Conservation (phyloP, 371 early-diverging fungal species). For the Apophysomyces elegans region DNA sequence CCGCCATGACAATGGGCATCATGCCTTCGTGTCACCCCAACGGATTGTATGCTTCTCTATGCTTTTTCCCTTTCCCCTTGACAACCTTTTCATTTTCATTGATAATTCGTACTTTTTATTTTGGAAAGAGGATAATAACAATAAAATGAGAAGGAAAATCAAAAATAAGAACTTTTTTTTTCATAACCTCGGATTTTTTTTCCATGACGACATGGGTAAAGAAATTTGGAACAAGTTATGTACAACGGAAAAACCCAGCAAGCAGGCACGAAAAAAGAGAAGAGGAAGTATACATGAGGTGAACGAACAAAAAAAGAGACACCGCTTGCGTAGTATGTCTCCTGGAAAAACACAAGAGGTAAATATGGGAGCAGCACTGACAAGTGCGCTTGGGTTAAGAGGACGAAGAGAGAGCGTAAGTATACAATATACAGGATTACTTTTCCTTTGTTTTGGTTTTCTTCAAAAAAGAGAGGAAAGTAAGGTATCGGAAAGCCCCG, state of each 20-base stretch:
- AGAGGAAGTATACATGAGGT: constrained; percentile 7
- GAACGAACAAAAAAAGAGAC: not conserved
- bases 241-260: constrained; percentile 1
- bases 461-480: not conserved
- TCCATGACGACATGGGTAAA: not conserved
- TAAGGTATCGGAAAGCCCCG: not conserved
- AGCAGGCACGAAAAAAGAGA: not conserved
- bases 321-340: too few relatives aligned
- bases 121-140: not conserved
- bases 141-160: not conserved
- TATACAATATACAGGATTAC: not conserved
- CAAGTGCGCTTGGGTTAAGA: too few relatives aligned
- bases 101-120: constrained; percentile 3
- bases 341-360: too few relatives aligned
- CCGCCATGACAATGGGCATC: not conserved
- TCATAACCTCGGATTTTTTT: constrained; percentile 1
- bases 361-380: too few relatives aligned
- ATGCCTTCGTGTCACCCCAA: not conserved
- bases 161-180: not conserved
- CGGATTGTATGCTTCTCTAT: not conserved
- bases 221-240: not conserved
- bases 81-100: not conserved
- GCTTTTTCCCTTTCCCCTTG: too few relatives aligned
- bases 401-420: not conserved
- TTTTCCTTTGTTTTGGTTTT: not conserved